A percentile compares a stretch with the other conserved stretches of the same genome.
These are phyloP conservation scores for Poteriospumella lacustris DNA, from an alignment of 108 stramenopile species.

Conservation along the genomic window DNA sequence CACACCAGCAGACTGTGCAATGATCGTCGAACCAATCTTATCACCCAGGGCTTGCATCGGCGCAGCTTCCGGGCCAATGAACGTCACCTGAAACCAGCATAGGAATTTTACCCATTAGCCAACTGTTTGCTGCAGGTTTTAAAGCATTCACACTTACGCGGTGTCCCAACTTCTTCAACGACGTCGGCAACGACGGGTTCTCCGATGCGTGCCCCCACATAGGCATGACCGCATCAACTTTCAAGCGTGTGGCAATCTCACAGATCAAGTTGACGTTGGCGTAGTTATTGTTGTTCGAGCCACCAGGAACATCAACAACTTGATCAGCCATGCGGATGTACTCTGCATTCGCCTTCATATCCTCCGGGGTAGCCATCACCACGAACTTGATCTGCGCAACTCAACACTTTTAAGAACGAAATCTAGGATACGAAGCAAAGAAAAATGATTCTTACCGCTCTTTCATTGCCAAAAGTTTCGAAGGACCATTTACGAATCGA, in stretches of 20 bases:
- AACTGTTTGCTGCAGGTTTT: background rate
- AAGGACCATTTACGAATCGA: slow-evolving; percentile 81
- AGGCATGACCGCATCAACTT: slow-evolving; percentile 99
- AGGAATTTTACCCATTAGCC: background rate
- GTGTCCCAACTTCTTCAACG: slow-evolving; percentile 58
- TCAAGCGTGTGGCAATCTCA: slow-evolving; percentile 89
- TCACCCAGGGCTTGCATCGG: slow-evolving; percentile 99
- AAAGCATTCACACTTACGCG: slow-evolving; percentile 70
- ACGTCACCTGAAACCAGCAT: background rate
- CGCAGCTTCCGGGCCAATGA: slow-evolving; percentile 93
- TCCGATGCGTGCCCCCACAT: slow-evolving; percentile 99
- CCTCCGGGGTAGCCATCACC: slow-evolving; percentile 99
- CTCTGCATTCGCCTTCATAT: slow-evolving; percentile 86
- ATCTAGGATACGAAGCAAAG: background rate
- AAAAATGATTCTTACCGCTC: background rate
- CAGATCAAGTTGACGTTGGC: slow-evolving; percentile 98
- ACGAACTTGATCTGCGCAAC: slow-evolving; percentile 61
- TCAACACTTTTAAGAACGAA: background rate
- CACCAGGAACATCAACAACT: slow-evolving; percentile 98
- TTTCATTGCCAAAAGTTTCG: slow-evolving; percentile 33
- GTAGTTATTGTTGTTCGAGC: slow-evolving; percentile 99
- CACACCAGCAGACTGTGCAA: slow-evolving; percentile 94
- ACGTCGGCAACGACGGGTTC: slow-evolving; percentile 87
- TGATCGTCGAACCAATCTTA: slow-evolving; percentile 97
- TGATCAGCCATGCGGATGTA: slow-evolving; percentile 99